These are phyloP conservation scores for Globisporangium spinosum DNA, from an alignment of 352 stramenopile species.

Conservation along the genomic window DNA sequence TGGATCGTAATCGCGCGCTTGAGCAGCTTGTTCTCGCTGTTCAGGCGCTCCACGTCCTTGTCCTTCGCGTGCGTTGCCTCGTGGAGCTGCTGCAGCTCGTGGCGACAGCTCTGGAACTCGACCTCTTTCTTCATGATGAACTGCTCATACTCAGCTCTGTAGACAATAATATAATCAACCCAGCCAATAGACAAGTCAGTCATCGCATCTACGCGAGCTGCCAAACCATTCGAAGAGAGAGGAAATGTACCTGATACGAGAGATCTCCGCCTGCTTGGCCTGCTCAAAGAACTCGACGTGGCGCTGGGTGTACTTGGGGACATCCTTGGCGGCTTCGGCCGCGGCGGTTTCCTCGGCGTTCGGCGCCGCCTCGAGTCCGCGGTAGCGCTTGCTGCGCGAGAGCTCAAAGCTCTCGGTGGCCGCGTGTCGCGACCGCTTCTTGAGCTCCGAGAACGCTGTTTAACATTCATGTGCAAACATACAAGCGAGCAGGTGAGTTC, in stretches of 20 bases:
- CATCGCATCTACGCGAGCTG: neutral
- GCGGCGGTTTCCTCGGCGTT: conserved; percentile 25
- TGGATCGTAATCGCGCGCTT: conserved; percentile 85
- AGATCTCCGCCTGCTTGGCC: conserved; percentile 75
- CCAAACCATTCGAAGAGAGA: neutral
- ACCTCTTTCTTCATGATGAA: conserved; percentile 78
- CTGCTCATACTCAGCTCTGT: conserved; percentile 73
- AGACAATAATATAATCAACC: neutral
- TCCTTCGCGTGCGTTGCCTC: conserved; percentile 38
- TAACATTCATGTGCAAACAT: neutral
- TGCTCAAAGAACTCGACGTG: conserved; percentile 89
- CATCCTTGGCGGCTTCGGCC: conserved; percentile 37
- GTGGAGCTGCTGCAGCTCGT: conserved; percentile 48
- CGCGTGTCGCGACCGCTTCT: conserved; percentile 68
- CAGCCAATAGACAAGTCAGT: neutral
- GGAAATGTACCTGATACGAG: conserved; percentile 49
- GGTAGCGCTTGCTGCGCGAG: conserved; percentile 58
- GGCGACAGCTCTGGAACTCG: conserved; percentile 58
- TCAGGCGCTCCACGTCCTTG: conserved; percentile 57
- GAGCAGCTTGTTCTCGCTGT: conserved; percentile 81
- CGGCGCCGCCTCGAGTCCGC: conserved; percentile 20
- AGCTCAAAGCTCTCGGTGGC: conserved; percentile 50
- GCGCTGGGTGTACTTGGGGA: conserved; percentile 83
- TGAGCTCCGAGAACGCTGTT: conserved; percentile 52
- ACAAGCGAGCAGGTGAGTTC: conserved; percentile 14